Conservation (phyloP, 768 basidiomycete genomes). For the Tulasnella sp. region DNA sequence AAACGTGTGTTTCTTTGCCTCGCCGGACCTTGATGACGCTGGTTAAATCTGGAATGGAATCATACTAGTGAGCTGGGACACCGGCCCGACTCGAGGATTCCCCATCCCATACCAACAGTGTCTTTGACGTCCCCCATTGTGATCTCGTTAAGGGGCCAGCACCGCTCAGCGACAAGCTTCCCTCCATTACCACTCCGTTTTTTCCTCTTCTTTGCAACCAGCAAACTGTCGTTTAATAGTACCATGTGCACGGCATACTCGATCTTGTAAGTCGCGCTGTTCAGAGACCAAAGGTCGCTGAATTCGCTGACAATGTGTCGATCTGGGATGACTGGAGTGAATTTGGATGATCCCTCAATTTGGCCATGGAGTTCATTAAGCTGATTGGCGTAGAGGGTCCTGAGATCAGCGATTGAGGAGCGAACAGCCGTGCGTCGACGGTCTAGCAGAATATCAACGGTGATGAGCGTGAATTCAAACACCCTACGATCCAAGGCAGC, state of each 20-base stretch:
- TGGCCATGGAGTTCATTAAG: conserved; percentile 85
- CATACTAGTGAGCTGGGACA: background rate
- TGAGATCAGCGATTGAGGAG: conserved; percentile 93
- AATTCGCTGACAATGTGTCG: conserved; percentile 87
- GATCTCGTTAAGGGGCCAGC: conserved; percentile 92
- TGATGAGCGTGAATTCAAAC: background rate
- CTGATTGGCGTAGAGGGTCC: conserved; percentile 90
- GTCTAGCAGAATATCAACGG: conserved; percentile 37
- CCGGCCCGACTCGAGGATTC: background rate
- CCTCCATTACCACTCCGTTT: conserved; percentile 62
- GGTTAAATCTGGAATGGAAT: conserved; percentile 54
- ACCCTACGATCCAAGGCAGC: background rate
- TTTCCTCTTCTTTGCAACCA: conserved; percentile 76
- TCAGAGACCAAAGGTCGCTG: conserved; percentile 75
- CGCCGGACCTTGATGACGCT: conserved; percentile 95
- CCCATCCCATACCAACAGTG: conserved; percentile 64
- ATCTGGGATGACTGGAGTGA: conserved; percentile 85
- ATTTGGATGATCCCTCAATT: conserved; percentile 93
- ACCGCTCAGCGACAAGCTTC: conserved; percentile 86
- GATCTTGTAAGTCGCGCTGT: conserved; percentile 92
- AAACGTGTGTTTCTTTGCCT: conserved; percentile 92
- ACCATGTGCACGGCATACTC: conserved; percentile 85
- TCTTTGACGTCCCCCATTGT: conserved; percentile 95
- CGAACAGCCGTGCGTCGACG: conserved; percentile 58
- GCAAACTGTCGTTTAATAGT: conserved; percentile 83